Conservation (phyloP, 2,329 filamentous ascomycete species). For the Rhynchosporium graminicola region DNA sequence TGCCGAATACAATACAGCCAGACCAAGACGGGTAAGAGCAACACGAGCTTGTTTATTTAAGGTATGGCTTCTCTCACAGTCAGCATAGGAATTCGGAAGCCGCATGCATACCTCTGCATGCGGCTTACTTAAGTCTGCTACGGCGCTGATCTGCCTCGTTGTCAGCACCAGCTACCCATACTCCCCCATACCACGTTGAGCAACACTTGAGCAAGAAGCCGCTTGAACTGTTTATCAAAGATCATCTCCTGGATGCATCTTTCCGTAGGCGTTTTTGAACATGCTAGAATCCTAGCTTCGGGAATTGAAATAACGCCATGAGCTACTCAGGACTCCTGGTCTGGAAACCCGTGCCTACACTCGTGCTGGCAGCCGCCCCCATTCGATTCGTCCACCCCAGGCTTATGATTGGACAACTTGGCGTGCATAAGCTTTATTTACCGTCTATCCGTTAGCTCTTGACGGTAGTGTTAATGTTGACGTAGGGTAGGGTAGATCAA, state of each 20-base stretch:
- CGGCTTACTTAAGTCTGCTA: neutral
- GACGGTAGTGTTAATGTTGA: constrained; percentile 6
- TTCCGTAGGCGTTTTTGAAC: neutral
- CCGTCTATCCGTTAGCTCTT: neutral
- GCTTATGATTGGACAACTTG: neutral
- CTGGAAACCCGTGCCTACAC: no score
- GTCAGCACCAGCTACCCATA: neutral
- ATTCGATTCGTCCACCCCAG: no score
- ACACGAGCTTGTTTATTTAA: neutral
- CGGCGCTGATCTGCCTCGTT: neutral
- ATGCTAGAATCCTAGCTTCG: neutral
- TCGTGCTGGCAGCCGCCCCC: no score
- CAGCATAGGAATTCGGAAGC: no score
- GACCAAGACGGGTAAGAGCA: neutral
- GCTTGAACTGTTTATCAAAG: neutral
- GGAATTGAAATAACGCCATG: neutral
- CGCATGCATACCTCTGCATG: no score
- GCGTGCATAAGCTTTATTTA: neutral
- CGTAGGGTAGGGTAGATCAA: neutral
- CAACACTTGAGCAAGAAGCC: neutral
- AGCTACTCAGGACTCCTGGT: neutral
- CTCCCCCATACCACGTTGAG: no score
- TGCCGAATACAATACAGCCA: neutral
- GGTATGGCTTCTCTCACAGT: neutral
- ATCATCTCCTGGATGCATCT: neutral